Conservation (phyloP, 257 asterid species). For the Penstemon eatonii region DNA sequence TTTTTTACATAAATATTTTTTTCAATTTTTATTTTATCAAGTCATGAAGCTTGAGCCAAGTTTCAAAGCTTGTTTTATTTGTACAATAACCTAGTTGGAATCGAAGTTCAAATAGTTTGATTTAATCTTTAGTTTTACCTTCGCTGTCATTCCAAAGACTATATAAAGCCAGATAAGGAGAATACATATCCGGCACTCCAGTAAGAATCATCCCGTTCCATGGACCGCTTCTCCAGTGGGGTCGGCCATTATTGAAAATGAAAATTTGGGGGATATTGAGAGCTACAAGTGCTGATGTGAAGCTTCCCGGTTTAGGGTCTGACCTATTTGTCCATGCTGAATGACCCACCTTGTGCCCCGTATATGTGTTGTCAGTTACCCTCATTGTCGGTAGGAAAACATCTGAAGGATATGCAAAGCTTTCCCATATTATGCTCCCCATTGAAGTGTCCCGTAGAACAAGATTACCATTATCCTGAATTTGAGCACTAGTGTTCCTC, state of each 20-base stretch:
- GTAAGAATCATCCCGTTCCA: slow-evolving; percentile 62
- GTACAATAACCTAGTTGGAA: too few relatives aligned
- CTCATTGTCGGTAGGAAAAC: slow-evolving; percentile 39
- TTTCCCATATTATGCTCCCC: slow-evolving; percentile 39
- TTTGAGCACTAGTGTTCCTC: slow-evolving; percentile 29
- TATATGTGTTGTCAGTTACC: slow-evolving; percentile 33
- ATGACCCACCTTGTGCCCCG: slow-evolving; percentile 34
- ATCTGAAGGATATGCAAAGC: slow-evolving; percentile 40
- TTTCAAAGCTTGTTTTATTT: too few relatives aligned
- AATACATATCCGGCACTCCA: slow-evolving; percentile 53
- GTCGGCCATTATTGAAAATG: slow-evolving; percentile 44
- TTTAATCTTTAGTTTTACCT: background rate
- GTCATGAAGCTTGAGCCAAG: too few relatives aligned
- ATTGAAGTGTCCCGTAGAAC: slow-evolving; percentile 28
- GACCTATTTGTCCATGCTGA: slow-evolving; percentile 43
- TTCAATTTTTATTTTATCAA: too few relatives aligned
- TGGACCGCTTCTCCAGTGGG: slow-evolving; percentile 56
- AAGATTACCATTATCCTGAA: slow-evolving; percentile 46
- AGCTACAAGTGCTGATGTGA: slow-evolving; percentile 40
- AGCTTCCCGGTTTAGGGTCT: slow-evolving; percentile 39
- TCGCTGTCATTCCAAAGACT: background rate
- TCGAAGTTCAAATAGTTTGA: too few relatives aligned
- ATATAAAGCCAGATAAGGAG: slow-evolving; percentile 44
- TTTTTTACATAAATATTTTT: too few relatives aligned
- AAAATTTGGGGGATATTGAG: slow-evolving; percentile 37